Base-by-base conservation (phyloP, 78 protist genomes). In the Dictyostelium capitatum region DNA sequence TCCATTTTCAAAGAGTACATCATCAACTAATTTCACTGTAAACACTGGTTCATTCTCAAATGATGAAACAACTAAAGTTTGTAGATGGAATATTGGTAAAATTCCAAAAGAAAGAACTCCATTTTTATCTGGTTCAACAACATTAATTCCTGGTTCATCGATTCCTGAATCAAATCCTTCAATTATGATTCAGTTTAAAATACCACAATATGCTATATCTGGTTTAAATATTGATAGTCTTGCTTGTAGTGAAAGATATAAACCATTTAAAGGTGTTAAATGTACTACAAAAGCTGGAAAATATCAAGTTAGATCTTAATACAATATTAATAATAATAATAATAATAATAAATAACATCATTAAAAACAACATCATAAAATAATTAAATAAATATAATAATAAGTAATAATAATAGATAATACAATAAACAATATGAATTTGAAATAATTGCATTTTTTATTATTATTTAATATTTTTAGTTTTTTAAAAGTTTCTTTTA, bases 181-280 rank as follows among this genome's bases (percentile, higher is more conserved):
- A 0, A 78, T 90, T 41, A 79, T 62, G 78, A 79, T 67, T 19
- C 83, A 90, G 50, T 90, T 87, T 46, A 87, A 77, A 41, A 77
- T 87, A 11, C 57, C 79, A 32, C 41, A 54, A 46, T 87, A 47
- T 78, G 25, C 93, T 1, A 87, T 87, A 46, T 78, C 93, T 77
- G 93, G 93, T 87, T 47, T 84, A 23, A 28, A 20, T 7, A 74
- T 87, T 25, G 93, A 87, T 28, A 41, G 65, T 46, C 79, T 87
- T 17, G 78, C 93, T 7, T 87, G 93, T 64, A 89, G 65, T 59
- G 97, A 96, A 78, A 81, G 59, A 74, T 96, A 95, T 82, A 96
- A 96, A 83, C 97, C 97, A 79, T 96, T 74, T 80, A 96, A 96
- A 74, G 97, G 97, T 77, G 97, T 96, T 7, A 69, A 96, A 56